A percentile compares a stretch with the other conserved stretches of the same genome.
These are phyloP conservation scores for Cladosporium phlei DNA, from an alignment of 2,329 filamentous ascomycete species.

Conservation along the genomic window DNA sequence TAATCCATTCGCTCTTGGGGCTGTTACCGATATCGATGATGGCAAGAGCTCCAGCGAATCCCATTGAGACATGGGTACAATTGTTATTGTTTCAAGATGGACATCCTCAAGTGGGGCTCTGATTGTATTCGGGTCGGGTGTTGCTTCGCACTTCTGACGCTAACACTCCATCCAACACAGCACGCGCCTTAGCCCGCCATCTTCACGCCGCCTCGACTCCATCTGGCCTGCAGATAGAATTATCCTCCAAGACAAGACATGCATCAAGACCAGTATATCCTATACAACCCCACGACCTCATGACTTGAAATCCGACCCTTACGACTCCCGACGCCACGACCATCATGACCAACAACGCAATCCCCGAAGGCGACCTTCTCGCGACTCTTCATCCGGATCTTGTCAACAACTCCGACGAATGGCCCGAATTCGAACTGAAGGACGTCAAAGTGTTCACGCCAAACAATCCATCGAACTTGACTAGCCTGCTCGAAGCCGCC, in stretches of 20 bases:
- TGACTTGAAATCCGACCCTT: neutral
- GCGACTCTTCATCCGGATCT: constrained; percentile 38
- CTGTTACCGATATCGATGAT: too few species aligned
- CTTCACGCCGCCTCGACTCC: neutral
- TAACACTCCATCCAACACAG: neutral
- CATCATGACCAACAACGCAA: constrained; percentile 26
- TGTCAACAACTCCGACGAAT: constrained; percentile 42
- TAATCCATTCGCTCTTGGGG: too few species aligned
- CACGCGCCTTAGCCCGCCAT: constrained; percentile 1
- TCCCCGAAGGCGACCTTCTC: constrained; percentile 35
- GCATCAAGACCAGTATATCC: too few species aligned
- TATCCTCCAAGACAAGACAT: too few species aligned
- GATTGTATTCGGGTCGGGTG: constrained; percentile 5
- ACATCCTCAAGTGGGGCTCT: too few species aligned
- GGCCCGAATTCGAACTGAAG: constrained; percentile 58
- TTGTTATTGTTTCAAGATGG: too few species aligned
- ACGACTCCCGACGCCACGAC: neutral
- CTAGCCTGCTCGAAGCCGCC: constrained; percentile 59
- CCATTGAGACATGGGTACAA: too few species aligned
- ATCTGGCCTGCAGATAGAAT: too few species aligned
- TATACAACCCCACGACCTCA: constrained; percentile 2
- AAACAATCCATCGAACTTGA: constrained; percentile 32
- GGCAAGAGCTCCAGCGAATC: too few species aligned
- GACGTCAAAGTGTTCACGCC: constrained; percentile 51
- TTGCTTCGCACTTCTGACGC: constrained; percentile 1